Evolutionary conservation across 2,329 filamentous ascomycete species (phyloP).

Genomic region (Ceratocystis destructans): DNA sequence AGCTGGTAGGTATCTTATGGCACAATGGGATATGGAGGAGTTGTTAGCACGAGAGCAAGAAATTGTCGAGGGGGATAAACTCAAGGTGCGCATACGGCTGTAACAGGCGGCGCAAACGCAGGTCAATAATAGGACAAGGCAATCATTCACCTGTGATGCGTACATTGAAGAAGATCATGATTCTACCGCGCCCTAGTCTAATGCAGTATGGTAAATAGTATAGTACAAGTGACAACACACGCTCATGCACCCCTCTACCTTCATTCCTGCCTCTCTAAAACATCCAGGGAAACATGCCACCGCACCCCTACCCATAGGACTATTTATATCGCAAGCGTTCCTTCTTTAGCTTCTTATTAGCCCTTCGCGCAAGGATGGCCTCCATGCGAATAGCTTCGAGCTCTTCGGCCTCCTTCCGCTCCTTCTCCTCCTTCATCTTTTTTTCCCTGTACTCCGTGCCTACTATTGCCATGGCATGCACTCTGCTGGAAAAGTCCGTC

Average conservation of each 20-base stretch:
- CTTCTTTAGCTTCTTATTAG: conserved; percentile 8
- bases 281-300: background rate
- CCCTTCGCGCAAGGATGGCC: background rate
- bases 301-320: background rate
- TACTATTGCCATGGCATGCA: conserved; percentile 13
- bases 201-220: background rate
- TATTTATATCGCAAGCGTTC: background rate
- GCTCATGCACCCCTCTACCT: background rate
- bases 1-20: conserved; percentile 31
- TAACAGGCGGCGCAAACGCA: background rate
- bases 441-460: background rate
- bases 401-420: background rate
- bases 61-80: conserved; percentile 26
- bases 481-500: conserved; percentile 13
- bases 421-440: background rate
- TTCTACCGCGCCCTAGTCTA: background rate
- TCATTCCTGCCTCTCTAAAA: background rate
- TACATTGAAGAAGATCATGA: background rate
- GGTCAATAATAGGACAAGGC: no score
- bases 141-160: background rate
- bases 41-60: conserved; percentile 30
- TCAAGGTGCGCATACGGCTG: conserved; percentile 21
- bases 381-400: background rate
- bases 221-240: background rate
- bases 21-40: conserved; percentile 36